phyloP scores from a whole-genome alignment of 1,284 basidiomycete genomes.

The Chalciporus sp. region DNA sequence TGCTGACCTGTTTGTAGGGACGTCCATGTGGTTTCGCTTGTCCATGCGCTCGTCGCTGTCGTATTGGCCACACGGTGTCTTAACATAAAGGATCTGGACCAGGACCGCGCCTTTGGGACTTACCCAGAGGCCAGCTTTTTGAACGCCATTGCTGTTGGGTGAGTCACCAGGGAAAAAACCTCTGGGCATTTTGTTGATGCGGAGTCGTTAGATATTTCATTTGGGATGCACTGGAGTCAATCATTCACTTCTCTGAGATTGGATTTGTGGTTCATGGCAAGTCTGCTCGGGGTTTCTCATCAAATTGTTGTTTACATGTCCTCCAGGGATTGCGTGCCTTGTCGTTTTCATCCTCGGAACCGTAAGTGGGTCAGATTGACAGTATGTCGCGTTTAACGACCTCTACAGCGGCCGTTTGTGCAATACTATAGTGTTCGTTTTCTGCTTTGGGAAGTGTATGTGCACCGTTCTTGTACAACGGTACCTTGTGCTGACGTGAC shows the following conservation, averaged over 20 bases:
- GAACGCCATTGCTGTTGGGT: constrained; percentile 51
- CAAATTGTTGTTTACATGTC: not conserved
- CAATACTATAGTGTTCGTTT: constrained; percentile 72
- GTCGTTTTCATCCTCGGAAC: constrained; percentile 60
- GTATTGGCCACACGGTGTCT: constrained; percentile 45
- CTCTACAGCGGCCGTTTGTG: constrained; percentile 65
- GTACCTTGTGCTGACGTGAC: constrained; percentile 9
- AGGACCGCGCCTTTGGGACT: constrained; percentile 53
- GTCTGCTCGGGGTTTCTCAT: constrained; percentile 1
- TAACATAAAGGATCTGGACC: constrained; percentile 36
- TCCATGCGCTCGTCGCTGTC: constrained; percentile 48
- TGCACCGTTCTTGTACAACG: constrained; percentile 11
- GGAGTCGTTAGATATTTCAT: constrained; percentile 47
- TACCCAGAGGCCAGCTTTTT: constrained; percentile 41
- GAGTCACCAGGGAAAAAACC: constrained; percentile 18
- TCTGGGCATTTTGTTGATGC: not conserved
- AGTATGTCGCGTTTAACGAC: constrained; percentile 6
- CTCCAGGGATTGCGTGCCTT: constrained; percentile 57
- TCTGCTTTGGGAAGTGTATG: constrained; percentile 75
- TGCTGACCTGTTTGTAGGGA: constrained; percentile 39
- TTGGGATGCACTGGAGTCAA: constrained; percentile 55
- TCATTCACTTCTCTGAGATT: constrained; percentile 48
- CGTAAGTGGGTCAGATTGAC: constrained; percentile 43
- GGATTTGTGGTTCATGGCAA: constrained; percentile 71
- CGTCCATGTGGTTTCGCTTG: constrained; percentile 54